Base-by-base conservation (phyloP, 768 basidiomycete genomes). In the Boletus bicolor region DNA sequence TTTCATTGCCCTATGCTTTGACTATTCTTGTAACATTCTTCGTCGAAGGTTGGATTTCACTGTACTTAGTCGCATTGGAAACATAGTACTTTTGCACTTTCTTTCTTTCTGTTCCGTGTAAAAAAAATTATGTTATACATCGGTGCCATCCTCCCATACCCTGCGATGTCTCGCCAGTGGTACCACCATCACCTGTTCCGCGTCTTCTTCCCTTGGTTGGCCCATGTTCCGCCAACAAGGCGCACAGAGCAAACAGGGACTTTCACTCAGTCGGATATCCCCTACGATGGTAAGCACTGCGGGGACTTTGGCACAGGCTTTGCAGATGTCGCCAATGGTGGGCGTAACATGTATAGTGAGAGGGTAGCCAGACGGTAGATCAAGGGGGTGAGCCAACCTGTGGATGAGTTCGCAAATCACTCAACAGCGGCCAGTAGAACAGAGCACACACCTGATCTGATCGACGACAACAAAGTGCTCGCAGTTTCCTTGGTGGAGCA, bases 401-500 rank as follows among this genome's bases (percentile, higher is more conserved):
- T 35, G 44, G 7, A 49, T 14, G 50, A 39, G 51, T 58, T 28
- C 53, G 57, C 46, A 43, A 37, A 61, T 28, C 38, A 41, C 35
- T 43, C 44, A 53, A 48, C 9, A 26, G 15, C 34, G 17, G 34
- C 9, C 24, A 35, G 28, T 30, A 53, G 26, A 49, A 45, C 15
- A 34, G 28, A 28, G 28, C 32, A 28, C 34, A 41, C 62, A 82
- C 91, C 92, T 79, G 57, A 93, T 85, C 58, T 87, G 80, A 56
- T 90, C 84, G 38, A 93, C 58, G 21, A 87, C 79, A 21, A 91
- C 60, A 66, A 85, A 89, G 64, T 93, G 91, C 61, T 92, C 89
- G 64, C 91, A 93, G 62, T 82, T 86, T 35, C 91, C 91, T 51
- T 80, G 79, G 64, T 93, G 91, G 17, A 92, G 73, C 52, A 93